A percentile compares a stretch with the other conserved stretches of the same genome.
Conservation (phyloP, 2,329 filamentous ascomycete species). For the Emmonsiellopsis sp. region DNA sequence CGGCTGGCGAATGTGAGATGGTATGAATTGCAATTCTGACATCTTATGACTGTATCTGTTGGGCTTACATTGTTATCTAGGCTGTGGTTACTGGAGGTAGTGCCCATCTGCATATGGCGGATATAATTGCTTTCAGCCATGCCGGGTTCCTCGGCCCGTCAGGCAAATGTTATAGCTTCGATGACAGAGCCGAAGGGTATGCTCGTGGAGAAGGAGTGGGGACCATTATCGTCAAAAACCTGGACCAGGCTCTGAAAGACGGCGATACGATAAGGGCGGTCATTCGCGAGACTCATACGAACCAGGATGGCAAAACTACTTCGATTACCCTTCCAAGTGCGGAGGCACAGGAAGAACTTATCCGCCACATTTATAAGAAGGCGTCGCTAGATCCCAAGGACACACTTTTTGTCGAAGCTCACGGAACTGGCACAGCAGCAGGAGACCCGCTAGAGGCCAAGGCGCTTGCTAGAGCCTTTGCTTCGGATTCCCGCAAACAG, state of each 20-base stretch:
- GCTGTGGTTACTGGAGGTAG: slow-evolving; percentile 9
- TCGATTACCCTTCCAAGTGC: slow-evolving; percentile 33
- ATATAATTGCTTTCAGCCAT: slow-evolving; percentile 6
- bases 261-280: slow-evolving; percentile 33
- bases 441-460: slow-evolving; percentile 18
- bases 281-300: slow-evolving; percentile 28
- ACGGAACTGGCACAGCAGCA: slow-evolving; percentile 30
- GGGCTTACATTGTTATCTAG: background rate
- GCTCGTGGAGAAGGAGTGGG: slow-evolving; percentile 35
- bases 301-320: slow-evolving; percentile 34
- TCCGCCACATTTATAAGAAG: slow-evolving; percentile 14
- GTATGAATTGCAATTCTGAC: background rate
- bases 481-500: background rate
- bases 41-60: background rate
- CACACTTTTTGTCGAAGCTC: slow-evolving; percentile 17
- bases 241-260: slow-evolving; percentile 28
- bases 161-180: slow-evolving; percentile 20
- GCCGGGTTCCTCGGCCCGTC: slow-evolving; percentile 13
- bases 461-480: slow-evolving; percentile 11
- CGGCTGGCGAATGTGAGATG: slow-evolving; percentile 12
- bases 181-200: slow-evolving; percentile 33
- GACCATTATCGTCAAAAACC: slow-evolving; percentile 30
- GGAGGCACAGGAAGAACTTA: slow-evolving; percentile 18
- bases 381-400: slow-evolving; percentile 10
- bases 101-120: slow-evolving; percentile 3